These are phyloP conservation scores for Aureobasidium sp. DNA, from an alignment of 2,329 filamentous ascomycete species.

Conservation along the genomic window DNA sequence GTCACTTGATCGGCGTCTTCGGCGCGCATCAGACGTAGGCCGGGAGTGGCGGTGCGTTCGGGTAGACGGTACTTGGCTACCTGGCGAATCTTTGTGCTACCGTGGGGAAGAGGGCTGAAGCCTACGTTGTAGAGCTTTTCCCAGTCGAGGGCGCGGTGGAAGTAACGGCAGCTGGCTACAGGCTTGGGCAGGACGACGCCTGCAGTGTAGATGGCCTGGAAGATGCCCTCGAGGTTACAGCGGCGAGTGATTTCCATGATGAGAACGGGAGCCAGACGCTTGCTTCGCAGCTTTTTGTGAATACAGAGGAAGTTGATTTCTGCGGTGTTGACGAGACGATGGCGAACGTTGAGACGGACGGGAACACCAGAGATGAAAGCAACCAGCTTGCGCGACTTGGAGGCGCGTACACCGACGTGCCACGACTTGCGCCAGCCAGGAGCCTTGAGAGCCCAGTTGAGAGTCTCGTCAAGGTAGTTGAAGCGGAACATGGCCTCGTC, in stretches of 20 bases:
- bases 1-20: conserved; percentile 73
- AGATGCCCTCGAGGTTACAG: conserved; percentile 79
- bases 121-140: conserved; percentile 90
- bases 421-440: conserved; percentile 91
- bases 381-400: conserved; percentile 76
- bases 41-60: conserved; percentile 60
- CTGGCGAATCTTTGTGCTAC: conserved; percentile 80
- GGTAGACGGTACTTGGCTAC: conserved; percentile 80
- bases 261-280: conserved; percentile 84
- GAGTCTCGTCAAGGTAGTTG: conserved; percentile 82
- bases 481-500: conserved; percentile 96
- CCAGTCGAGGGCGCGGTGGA: conserved; percentile 90
- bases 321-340: conserved; percentile 66
- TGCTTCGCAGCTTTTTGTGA: conserved; percentile 93
- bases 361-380: conserved; percentile 95
- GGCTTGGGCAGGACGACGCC: conserved; percentile 87
- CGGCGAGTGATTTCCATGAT: conserved; percentile 97
- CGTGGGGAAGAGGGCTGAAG: conserved; percentile 79
- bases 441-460: conserved; percentile 91
- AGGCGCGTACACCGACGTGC: conserved; percentile 87
- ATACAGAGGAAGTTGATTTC: conserved; percentile 99
- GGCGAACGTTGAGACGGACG: conserved; percentile 70
- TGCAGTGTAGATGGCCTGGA: conserved; percentile 93
- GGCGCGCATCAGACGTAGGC: conserved; percentile 71
- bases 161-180: conserved; percentile 90